These are phyloP conservation scores for Syzygium oleosum DNA, from an alignment of 345 rosid genomes.

Conservation along the genomic window DNA sequence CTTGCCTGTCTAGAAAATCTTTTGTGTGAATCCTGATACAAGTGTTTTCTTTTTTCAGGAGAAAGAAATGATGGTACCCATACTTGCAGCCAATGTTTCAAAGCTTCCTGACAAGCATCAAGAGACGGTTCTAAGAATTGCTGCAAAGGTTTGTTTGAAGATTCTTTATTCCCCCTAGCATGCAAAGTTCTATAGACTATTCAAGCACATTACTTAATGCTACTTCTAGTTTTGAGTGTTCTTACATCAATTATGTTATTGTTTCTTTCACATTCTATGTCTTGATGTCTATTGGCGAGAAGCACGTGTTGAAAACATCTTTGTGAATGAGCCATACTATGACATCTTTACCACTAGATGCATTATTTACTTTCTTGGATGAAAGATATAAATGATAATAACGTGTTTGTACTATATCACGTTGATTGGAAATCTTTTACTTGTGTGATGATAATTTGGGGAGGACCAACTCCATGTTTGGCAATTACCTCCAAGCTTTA, in stretches of 20 bases:
- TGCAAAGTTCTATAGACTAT: neutral
- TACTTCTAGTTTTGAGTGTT: neutral
- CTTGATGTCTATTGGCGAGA: neutral
- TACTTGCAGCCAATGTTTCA: conserved; percentile 48
- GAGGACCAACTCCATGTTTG: too few species aligned
- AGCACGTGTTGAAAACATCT: too few species aligned
- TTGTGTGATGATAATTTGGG: too few species aligned
- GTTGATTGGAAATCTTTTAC: too few species aligned
- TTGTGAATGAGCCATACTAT: neutral
- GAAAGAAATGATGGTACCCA: conserved; percentile 64
- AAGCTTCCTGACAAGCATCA: conserved; percentile 75
- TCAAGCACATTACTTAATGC: neutral
- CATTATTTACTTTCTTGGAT: too few species aligned
- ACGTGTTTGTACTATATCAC: too few species aligned
- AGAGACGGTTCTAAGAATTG: conserved; percentile 68
- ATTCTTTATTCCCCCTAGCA: neutral
- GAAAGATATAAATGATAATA: too few species aligned
- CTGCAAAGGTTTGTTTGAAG: conserved; percentile 32
- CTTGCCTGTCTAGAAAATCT: neutral
- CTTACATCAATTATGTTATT: neutral
- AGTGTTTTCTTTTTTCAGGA: conserved; percentile 31
- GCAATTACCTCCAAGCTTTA: too few species aligned
- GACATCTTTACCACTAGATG: neutral
- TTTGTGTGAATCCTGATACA: neutral
- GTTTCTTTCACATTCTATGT: neutral